A percentile compares a stretch with the other conserved stretches of the same genome.
These are phyloP conservation scores for Haematococcus sp. DNA, from an alignment of 139 green algal species.

Conservation along the genomic window DNA sequence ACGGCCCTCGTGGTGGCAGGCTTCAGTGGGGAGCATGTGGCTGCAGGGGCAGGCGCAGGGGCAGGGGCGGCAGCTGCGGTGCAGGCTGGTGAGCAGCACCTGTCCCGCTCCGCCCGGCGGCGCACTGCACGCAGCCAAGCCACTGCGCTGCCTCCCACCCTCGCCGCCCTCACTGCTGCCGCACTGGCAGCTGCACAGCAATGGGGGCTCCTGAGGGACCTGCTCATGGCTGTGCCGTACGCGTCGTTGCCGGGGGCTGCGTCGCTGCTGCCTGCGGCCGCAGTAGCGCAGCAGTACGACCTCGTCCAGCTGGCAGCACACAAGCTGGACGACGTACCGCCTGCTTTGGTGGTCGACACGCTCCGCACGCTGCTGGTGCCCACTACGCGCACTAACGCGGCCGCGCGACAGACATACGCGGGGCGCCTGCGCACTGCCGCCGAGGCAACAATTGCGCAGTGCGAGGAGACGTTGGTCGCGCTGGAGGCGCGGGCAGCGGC, in stretches of 20 bases:
- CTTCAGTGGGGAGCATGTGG: too few species aligned
- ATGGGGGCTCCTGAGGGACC: conserved; percentile 4
- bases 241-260: conserved; percentile 21
- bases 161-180: neutral
- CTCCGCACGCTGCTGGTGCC: conserved; percentile 30
- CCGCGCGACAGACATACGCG: neutral
- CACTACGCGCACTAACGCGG: conserved; percentile 13
- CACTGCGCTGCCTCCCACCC: neutral
- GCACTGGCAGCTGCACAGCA: conserved; percentile 20
- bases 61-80: neutral
- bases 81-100: neutral
- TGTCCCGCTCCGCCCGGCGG: neutral
- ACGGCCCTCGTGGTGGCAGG: too few species aligned
- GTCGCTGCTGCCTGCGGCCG: conserved; percentile 25
- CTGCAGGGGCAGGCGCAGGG: neutral
- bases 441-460: neutral
- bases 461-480: neutral
- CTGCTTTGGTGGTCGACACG: conserved; percentile 27
- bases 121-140: neutral
- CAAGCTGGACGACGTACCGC: conserved; percentile 34
- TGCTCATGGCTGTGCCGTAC: conserved; percentile 17
- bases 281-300: conserved; percentile 27
- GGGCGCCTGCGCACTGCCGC: neutral
- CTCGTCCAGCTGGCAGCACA: conserved; percentile 26
- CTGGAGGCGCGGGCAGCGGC: neutral